Base-by-base conservation (phyloP, 345 rosid genomes). In the Eucalyptus pauciflora region DNA sequence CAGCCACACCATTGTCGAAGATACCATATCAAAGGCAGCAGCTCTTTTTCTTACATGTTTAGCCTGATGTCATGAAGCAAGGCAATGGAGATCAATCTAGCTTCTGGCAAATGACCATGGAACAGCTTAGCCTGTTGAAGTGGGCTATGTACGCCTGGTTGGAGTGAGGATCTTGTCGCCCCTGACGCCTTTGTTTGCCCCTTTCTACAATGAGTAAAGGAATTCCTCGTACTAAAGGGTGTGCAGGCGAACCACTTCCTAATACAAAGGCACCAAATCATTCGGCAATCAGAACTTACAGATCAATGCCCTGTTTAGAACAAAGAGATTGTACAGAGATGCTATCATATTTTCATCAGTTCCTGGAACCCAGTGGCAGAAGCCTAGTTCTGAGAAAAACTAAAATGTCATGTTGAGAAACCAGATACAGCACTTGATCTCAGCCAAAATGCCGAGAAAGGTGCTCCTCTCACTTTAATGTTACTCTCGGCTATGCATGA, bases 391-490 rank as follows among this genome's bases (percentile, higher is more conserved):
- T n/a, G n/a, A n/a, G n/a, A n/a, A n/a, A n/a, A n/a, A n/a, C n/a
- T n/a, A n/a, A 33, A 33, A 22, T 54, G 60, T 54, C 60, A 54
- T 54, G 25, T 54, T 54, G 60, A 54, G 60, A 64, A 7, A n/a
- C 71, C 91, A 91, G 91, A 92, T 94, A 92, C 91, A 92, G 91
- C 94, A 92, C 93, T 92, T 93, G 94, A 92, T 94, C 94, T 92
- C 92, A 92, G 37, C 37, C 37, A 33, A 33, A 33, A 22, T 54
- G 60, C 22, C 60, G 92, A 93, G 93, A 92, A 94, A 90, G 93
- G 92, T 92, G 91, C 69, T 62, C 17, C 8, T 29, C 16, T 62
- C 69, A 7, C 69, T 62, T 29, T 62, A 13, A 17, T 62, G 33
- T 29, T 62, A 62, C 69, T 62, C 9, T 62, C 69, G 7, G n/a